Base-by-base conservation (phyloP, 441 rosid genomes). In the Pelargonium cotyledonis region DNA sequence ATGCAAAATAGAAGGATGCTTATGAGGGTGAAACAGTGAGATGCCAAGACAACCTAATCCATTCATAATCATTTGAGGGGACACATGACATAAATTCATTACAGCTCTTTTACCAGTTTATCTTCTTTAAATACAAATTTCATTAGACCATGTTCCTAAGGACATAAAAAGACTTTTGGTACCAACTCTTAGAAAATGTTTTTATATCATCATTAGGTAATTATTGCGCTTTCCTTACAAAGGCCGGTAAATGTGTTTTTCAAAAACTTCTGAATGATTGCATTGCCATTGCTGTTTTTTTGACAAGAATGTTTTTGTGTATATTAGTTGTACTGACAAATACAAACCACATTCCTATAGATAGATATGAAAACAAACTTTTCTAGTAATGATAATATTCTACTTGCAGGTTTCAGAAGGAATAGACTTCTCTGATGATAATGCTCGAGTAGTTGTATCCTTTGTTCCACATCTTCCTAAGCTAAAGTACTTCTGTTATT, bases 391-490 rank as follows among this genome's bases (percentile, higher is more conserved):
- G 53, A 53, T 26, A 38, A 53, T 65, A 14, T 69, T 69, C 47
- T 80, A 57, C 76, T 75, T 72, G 83, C 89, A 95, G 99, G 99
- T 89, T 73, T 95, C 99, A 21, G 98, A 95, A 84, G 99, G 99
- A 72, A 85, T 95, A 65, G 98, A 95, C 81, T 95, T 95, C 80
- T 81, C 93, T 72, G 98, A 95, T 80, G 92, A 95, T 73, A 89
- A 95, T 74, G 99, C 99, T 77, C 88, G 99, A 71, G 96, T 85
- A 11, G 99, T 92, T 74, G 98, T 95, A 95, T 95, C 97, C 97
- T 87, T 86, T 46, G 73, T 68, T 49, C 19, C 18, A 21, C 18
- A 21, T 65, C 44, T 68, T 68, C 51, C 47, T 68, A 70, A 66
- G 74, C 46, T 71, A 57, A 51, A 61, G 9, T 40, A 40, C 44